phyloP scores from a whole-genome alignment of 192 early-diverging fungal genomes.

The Thoreauomyces humboldtii region DNA sequence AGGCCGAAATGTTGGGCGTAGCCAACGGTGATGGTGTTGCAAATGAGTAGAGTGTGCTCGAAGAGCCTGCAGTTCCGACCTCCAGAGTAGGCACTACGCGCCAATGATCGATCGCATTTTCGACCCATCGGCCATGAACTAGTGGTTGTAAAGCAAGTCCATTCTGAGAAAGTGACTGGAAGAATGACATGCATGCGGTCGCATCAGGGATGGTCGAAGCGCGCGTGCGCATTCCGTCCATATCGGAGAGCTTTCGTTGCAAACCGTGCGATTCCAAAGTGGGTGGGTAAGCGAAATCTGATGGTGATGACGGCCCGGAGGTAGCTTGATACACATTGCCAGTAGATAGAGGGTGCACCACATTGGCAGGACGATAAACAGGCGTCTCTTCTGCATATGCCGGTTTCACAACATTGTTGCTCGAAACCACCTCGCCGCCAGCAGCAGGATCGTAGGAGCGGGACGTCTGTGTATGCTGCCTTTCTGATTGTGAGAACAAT shows the following conservation, averaged over 20 bases:
- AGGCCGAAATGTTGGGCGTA: too few species aligned
- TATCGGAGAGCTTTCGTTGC: neutral
- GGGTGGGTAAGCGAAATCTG: neutral
- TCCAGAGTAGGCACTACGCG: slow-evolving; percentile 6
- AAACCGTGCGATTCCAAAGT: neutral
- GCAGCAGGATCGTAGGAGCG: too few species aligned
- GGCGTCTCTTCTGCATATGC: too few species aligned
- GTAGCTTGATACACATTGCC: neutral
- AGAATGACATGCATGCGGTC: neutral
- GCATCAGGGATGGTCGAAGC: neutral
- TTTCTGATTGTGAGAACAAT: neutral
- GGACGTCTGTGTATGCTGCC: neutral
- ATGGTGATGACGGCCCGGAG: neutral
- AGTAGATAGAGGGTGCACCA: neutral
- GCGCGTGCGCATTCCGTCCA: neutral
- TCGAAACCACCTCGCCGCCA: too few species aligned
- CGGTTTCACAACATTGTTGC: too few species aligned
- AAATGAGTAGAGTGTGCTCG: too few species aligned
- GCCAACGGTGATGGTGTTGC: too few species aligned
- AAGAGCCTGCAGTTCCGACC: neutral
- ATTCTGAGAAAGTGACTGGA: slow-evolving; percentile 5
- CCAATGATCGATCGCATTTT: slow-evolving; percentile 10
- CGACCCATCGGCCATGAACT: slow-evolving; percentile 17
- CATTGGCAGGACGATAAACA: too few species aligned
- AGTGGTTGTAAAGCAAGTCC: slow-evolving; percentile 21